A percentile compares a stretch with the other conserved stretches of the same genome.
Conservation (phyloP, 2,329 filamentous ascomycete genomes). For the Calonectria leucothoes region DNA sequence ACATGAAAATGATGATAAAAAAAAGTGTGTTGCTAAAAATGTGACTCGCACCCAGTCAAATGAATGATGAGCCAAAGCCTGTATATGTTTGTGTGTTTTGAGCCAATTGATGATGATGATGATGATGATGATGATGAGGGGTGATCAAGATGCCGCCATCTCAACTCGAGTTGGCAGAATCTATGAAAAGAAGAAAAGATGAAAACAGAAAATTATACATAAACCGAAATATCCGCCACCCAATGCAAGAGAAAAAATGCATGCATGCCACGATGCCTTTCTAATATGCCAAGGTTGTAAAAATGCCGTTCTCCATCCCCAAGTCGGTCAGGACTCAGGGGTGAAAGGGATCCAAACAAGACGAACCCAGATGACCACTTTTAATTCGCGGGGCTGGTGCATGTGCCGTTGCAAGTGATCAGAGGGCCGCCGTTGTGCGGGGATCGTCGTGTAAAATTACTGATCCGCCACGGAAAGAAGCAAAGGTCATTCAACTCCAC, state of each 20-base stretch:
- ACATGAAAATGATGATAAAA: slow-evolving; percentile 11
- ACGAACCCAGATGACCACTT: background rate
- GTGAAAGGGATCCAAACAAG: slow-evolving; percentile 8
- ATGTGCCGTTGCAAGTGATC: background rate
- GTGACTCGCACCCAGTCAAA: background rate
- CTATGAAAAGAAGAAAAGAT: background rate
- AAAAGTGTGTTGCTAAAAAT: slow-evolving; percentile 4
- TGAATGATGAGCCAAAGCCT: slow-evolving; percentile 5
- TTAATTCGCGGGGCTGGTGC: slow-evolving; percentile 9
- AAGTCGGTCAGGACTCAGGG: slow-evolving; percentile 11
- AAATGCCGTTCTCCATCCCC: slow-evolving; percentile 18
- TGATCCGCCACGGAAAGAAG: slow-evolving; percentile 11
- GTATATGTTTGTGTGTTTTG: slow-evolving; percentile 15
- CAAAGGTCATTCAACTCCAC: slow-evolving; percentile 32
- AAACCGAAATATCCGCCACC: slow-evolving; percentile 30
- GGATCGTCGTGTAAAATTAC: slow-evolving; percentile 21
- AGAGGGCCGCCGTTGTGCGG: background rate
- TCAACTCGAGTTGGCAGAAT: background rate
- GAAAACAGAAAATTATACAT: slow-evolving; percentile 28
- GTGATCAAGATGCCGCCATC: slow-evolving; percentile 15
- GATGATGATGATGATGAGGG: slow-evolving; percentile 16
- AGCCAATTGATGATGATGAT: slow-evolving; percentile 20
- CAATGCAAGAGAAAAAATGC: slow-evolving; percentile 20
- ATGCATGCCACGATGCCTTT: slow-evolving; percentile 22
- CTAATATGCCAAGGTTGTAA: slow-evolving; percentile 23